Evolutionary conservation across 192 early-diverging fungal species (phyloP), one percentile per base, ranked within the genome.

Genomic region (Mortierella claussenii): DNA sequence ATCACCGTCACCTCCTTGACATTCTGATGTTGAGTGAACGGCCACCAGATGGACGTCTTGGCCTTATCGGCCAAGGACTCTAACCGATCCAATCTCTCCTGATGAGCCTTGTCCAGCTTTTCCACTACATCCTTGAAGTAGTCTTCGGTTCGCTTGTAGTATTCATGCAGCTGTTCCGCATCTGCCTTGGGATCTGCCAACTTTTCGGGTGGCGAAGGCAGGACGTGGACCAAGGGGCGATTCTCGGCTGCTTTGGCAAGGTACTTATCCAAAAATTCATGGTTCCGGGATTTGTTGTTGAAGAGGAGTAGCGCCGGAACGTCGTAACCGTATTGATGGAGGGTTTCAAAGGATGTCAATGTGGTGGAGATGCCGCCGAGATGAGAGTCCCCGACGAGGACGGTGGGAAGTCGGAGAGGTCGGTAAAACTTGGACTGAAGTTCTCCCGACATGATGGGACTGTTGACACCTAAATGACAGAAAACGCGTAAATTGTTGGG

Each of bases 281-380:
- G 82, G 82, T 95, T 93, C 28, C 65, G 65, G 51, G 81, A 90
- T 23, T 80, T 65, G 40, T 63, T 55, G 51, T 89, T 60, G 55
- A 95, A 94, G 32, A 95, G 73, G 30, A 95, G 61, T 20, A 95
- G 60, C 0, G 82, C 65, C 2, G 88, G 85, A 18, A 94, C 78
- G 52, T 91, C 87, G 71, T 90, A 94, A 2, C 92, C 92, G 32
- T 90, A 83, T 23, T 89, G 57, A 18, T 81, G 67, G 11, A 95
- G 79, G 3, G 89, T 82, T 68, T 95, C 94, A 66, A 86, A 90
- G 2, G 94, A 85, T 17, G 88, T 86, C 26, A 94, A 53, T 15
- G 94, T 94, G 1, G 94, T 93, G 1, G 91, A 92, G 51, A 95
- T 93, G 2, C 94, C 94, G 33, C 94, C 94, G 15, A 95, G 80